phyloP scores from a whole-genome alignment of 306 rosid species.

The Macrotyloma uniflorum region DNA sequence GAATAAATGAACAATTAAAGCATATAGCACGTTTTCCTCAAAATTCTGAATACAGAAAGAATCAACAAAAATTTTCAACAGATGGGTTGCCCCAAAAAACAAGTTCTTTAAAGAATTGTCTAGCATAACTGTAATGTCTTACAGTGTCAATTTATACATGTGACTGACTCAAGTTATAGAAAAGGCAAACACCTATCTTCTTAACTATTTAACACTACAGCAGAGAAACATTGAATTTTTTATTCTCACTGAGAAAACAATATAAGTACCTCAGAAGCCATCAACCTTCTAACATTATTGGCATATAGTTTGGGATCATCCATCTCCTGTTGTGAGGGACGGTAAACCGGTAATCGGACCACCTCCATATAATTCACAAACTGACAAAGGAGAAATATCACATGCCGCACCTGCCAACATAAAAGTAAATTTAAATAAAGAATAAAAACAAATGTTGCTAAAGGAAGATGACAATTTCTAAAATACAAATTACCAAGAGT shows the following conservation, averaged over 20 bases:
- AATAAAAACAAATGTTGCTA: neutral
- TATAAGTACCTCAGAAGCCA: constrained; percentile 90
- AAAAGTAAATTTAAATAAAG: constrained; percentile 8
- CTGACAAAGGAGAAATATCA: constrained; percentile 88
- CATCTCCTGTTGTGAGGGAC: constrained; percentile 85
- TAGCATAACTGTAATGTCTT: neutral
- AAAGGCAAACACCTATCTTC: constrained; percentile 7
- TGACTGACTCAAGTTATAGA: neutral
- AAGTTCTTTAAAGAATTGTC: neutral
- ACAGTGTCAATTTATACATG: neutral
- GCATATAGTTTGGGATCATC: constrained; percentile 87
- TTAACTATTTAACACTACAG: constrained; percentile 5
- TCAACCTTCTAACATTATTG: constrained; percentile 74
- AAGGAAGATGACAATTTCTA: constrained; percentile 21
- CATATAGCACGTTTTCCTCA: neutral
- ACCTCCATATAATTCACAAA: constrained; percentile 90
- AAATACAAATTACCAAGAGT: constrained; percentile 3
- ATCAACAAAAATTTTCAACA: neutral
- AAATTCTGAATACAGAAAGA: constrained; percentile 20
- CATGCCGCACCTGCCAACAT: constrained; percentile 83
- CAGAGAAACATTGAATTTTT: neutral
- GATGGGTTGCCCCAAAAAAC: neutral
- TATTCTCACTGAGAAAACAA: neutral
- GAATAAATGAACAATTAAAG: neutral
- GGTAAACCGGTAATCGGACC: constrained; percentile 66